Evolutionary conservation across 208 protist species (phyloP).

Genomic region (Borovskyia barvae): DNA sequence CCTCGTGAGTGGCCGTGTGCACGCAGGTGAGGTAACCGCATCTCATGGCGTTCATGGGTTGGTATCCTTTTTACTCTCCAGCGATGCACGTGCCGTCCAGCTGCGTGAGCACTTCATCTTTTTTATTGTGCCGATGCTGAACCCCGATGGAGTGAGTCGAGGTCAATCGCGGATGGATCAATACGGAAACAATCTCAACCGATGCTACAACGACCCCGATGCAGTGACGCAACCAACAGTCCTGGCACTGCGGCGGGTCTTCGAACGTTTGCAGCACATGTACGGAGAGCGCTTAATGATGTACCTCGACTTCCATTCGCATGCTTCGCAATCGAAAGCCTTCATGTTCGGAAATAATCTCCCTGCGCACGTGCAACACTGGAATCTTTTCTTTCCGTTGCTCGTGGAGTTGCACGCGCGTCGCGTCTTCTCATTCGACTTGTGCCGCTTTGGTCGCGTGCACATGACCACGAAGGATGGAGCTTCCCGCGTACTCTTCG

Average conservation of each 20-base stretch:
- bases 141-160: slow-evolving; percentile 92
- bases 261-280: slow-evolving; percentile 61
- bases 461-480: slow-evolving; percentile 84
- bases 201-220: slow-evolving; percentile 89
- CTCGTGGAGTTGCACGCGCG: slow-evolving; percentile 74
- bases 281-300: slow-evolving; percentile 78
- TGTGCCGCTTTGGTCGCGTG: slow-evolving; percentile 70
- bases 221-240: slow-evolving; percentile 77
- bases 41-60: slow-evolving; percentile 90
- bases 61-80: slow-evolving; percentile 81
- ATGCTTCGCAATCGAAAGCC: slow-evolving; percentile 85
- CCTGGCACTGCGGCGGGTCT: slow-evolving; percentile 71
- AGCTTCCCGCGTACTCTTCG: slow-evolving; percentile 83
- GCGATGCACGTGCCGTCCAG: slow-evolving; percentile 51
- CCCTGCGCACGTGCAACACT: slow-evolving; percentile 72
- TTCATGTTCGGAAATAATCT: slow-evolving; percentile 94
- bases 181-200: slow-evolving; percentile 93
- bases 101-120: slow-evolving; percentile 92
- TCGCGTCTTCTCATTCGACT: slow-evolving; percentile 64
- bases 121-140: slow-evolving; percentile 92
- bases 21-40: slow-evolving; percentile 92
- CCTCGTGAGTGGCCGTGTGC: slow-evolving; percentile 87
- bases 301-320: slow-evolving; percentile 94
- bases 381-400: slow-evolving; percentile 79
- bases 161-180: slow-evolving; percentile 92